Base-by-base conservation (phyloP, 768 basidiomycete genomes). In the Pulveroboletus sp. region DNA sequence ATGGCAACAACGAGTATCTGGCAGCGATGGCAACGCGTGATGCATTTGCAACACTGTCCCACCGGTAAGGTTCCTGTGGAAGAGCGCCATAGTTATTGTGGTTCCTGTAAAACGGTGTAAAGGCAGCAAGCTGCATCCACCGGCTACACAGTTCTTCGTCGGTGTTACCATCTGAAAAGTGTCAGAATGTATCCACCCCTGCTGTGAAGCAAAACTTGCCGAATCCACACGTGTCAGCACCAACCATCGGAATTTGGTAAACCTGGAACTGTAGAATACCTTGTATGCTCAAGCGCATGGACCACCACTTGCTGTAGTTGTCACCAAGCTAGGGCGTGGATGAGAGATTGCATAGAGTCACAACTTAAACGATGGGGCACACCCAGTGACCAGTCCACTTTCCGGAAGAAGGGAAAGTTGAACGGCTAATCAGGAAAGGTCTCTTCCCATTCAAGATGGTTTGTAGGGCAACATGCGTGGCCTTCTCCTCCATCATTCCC, bases 121-220 rank as follows among this genome's bases (percentile, higher is more conserved):
- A 91, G 1, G 88, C 89, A 4, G 84, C 75, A 16, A 90, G 75
- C 63, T 85, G 82, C 87, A 88, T 90, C 90, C 90, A 92, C n/a
- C 90, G 78, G 51, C 82, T 83, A 66, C 87, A 87, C 9, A 92
- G 75, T 62, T 90, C 87, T 64, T 91, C 89, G 56, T 88, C 79
- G 7, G 83, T 82, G 62, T 90, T 89, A 2, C 72, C 78, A 52
- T 51, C 60, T 63, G 43, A 35, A 7, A 25, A 17, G 17, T 13
- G 19, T 55, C 40, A 13, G 7, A 38, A 48, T 47, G 44, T 35
- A 47, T 27, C 31, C 4, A 1, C 16, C 27, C 13, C 7, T 13
- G 2, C 19, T 2, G 5, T 8, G 1, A 17, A 47, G 29, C 3
- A 29, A 11, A 12, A 55, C 62, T 36, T 25, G 69, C 66, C 55